Conservation (phyloP, 2,329 filamentous ascomycete genomes). For the Fusarium scirpi region DNA sequence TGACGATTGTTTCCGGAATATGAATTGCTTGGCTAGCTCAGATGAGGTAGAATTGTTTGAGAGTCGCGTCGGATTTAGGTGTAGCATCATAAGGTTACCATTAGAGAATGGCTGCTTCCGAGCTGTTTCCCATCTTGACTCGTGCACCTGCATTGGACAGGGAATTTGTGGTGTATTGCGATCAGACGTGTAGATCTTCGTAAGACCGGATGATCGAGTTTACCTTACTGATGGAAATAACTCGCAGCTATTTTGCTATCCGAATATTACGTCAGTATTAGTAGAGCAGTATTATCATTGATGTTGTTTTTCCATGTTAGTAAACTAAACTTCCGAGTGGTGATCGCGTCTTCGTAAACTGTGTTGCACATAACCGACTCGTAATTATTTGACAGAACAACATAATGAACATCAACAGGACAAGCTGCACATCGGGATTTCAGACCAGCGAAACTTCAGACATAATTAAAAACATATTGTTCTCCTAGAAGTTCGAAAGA, state of each 20-base stretch:
- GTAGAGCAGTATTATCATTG: not conserved
- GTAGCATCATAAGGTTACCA: rapidly evolving
- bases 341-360: no score
- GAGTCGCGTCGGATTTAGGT: not conserved
- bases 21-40: not conserved
- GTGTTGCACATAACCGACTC: no score
- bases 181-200: not conserved
- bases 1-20: not conserved
- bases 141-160: not conserved
- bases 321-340: no score
- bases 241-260: not conserved
- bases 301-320: no score
- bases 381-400: no score
- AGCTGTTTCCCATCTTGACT: not conserved
- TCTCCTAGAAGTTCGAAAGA: not conserved
- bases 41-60: not conserved
- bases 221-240: not conserved
- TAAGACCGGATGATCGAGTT: not conserved
- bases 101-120: no score
- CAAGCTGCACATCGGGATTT: rapidly evolving
- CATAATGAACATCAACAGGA: rapidly evolving
- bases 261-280: not conserved
- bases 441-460: rapidly evolving
- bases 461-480: not conserved
- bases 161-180: not conserved